Evolutionary conservation across 345 rosid species (phyloP).

Genomic region (Raphanus sativus): DNA sequence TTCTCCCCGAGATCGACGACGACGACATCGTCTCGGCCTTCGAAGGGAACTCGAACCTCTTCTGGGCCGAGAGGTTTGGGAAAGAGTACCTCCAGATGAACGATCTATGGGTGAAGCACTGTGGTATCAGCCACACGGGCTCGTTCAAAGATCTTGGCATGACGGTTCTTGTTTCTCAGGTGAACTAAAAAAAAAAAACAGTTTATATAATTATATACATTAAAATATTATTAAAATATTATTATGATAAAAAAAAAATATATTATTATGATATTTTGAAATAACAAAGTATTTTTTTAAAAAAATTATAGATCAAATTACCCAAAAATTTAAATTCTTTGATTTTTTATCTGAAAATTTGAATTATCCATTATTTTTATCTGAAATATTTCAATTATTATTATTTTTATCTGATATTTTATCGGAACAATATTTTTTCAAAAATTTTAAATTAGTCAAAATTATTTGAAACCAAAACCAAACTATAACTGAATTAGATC

Average conservation of each 20-base stretch:
- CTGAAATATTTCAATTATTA: no score
- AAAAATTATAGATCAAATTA: background rate
- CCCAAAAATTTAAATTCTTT: background rate
- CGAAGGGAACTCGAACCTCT: slow-evolving; percentile 81
- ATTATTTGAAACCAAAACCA: background rate
- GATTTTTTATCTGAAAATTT: background rate
- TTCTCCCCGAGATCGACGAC: slow-evolving; percentile 67
- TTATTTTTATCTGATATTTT: no score
- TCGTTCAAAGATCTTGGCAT: slow-evolving; percentile 85
- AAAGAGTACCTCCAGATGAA: slow-evolving; percentile 66
- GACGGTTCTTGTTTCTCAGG: slow-evolving; percentile 81
- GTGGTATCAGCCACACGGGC: slow-evolving; percentile 82
- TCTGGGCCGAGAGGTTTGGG: slow-evolving; percentile 87
- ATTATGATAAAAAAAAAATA: no score
- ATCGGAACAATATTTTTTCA: background rate
- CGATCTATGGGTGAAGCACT: slow-evolving; percentile 88
- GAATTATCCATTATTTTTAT: no score
- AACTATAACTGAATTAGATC: background rate
- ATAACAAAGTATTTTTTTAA: background rate
- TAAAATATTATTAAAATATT: background rate
- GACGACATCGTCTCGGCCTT: slow-evolving; percentile 82
- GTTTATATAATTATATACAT: background rate
- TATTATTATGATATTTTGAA: background rate
- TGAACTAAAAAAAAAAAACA: slow-evolving; percentile 38
- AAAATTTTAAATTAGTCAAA: no score